These are phyloP conservation scores for Solanum sejunctum DNA, from an alignment of 257 asterid species.

Conservation along the genomic window DNA sequence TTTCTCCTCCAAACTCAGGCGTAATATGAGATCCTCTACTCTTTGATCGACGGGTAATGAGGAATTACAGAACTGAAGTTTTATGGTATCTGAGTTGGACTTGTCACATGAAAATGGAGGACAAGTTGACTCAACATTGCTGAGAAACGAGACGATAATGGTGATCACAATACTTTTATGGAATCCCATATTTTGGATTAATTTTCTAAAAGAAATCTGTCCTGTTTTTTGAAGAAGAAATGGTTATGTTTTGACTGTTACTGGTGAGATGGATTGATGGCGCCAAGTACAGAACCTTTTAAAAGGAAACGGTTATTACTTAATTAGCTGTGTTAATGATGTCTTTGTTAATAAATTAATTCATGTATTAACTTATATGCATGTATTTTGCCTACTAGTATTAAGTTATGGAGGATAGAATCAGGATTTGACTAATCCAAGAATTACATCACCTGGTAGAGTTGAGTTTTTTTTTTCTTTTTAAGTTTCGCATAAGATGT, in stretches of 20 bases:
- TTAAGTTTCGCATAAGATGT: too few relatives aligned
- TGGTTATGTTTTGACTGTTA: neutral
- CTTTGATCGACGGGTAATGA: slow-evolving; percentile 16
- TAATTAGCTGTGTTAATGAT: neutral
- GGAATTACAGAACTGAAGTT: slow-evolving; percentile 38
- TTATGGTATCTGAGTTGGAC: slow-evolving; percentile 21
- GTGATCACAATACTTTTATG: neutral
- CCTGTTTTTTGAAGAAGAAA: neutral
- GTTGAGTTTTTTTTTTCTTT: neutral
- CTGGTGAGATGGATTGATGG: neutral
- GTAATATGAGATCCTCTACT: slow-evolving; percentile 39
- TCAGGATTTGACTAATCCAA: slow-evolving; percentile 37
- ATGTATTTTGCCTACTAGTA: neutral
- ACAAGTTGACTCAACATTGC: neutral
- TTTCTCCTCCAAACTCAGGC: slow-evolving; percentile 54
- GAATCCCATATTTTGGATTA: neutral
- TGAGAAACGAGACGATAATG: neutral
- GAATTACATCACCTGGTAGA: slow-evolving; percentile 56
- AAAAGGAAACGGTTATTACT: neutral
- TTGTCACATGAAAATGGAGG: slow-evolving; percentile 54
- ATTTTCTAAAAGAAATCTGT: neutral
- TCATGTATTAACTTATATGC: neutral
- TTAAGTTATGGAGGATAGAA: neutral
- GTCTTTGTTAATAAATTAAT: neutral
- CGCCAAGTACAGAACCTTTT: neutral